Conservation (phyloP, 495 filamentous ascomycete species). For the Aspergillus nidulans region DNA sequence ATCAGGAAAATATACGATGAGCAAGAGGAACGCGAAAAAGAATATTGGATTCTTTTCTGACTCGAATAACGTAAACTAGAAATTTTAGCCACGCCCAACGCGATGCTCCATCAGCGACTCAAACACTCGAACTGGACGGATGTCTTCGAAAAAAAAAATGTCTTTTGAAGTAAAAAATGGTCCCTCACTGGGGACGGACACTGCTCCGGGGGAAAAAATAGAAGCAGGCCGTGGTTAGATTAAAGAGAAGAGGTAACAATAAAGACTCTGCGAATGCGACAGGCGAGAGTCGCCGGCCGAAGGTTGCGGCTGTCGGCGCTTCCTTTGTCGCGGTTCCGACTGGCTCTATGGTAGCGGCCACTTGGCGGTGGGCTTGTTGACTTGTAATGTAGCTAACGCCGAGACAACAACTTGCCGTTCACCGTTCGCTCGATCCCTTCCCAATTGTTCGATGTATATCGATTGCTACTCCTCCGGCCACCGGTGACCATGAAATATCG, state of each 20-base stretch:
- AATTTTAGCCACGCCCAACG: conserved; percentile 6
- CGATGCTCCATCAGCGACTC: conserved; percentile 16
- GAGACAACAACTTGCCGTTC: conserved; percentile 19
- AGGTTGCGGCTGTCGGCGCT: conserved; percentile 17
- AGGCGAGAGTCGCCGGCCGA: conserved; percentile 3
- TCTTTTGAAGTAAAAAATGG: not conserved
- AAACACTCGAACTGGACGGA: not conserved
- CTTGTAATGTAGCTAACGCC: not conserved
- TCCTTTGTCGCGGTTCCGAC: conserved; percentile 27
- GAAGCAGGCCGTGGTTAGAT: conserved; percentile 6
- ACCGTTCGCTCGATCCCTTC: conserved; percentile 3
- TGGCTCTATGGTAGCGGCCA: conserved; percentile 14
- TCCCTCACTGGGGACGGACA: not conserved
- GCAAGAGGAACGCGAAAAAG: not conserved
- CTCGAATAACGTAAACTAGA: conserved; percentile 3
- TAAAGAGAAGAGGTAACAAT: not conserved
- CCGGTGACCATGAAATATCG: conserved; percentile 46
- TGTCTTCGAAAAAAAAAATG: not conserved
- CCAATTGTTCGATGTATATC: conserved; percentile 26
- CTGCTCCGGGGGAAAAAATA: conserved; percentile 1
- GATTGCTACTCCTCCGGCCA: conserved; percentile 25
- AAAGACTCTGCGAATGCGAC: conserved; percentile 22
- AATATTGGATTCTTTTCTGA: conserved; percentile 5
- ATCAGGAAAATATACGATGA: not conserved
- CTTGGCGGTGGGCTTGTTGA: conserved; percentile 14